Percentiles rank a stretch among this genome's conserved stretches.
These are phyloP conservation scores for Papiliotrema flavescens DNA, from an alignment of 1,284 basidiomycete genomes.

Conservation along the genomic window DNA sequence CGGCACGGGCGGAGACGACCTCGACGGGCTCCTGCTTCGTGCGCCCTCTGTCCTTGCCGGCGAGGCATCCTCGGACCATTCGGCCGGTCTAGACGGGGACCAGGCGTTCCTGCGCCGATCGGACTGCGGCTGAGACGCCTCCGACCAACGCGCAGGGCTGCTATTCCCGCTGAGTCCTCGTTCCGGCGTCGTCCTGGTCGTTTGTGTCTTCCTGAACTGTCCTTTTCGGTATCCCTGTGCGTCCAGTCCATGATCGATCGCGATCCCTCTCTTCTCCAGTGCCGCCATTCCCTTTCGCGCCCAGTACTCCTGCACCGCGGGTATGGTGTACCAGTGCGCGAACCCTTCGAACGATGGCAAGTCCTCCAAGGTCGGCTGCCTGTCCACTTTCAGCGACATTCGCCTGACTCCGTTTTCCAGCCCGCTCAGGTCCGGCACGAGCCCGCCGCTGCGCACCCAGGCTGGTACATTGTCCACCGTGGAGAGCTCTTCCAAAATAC, in stretches of 20 bases:
- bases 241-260: conserved; percentile 24
- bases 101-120: not conserved
- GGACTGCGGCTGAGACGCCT: too few relatives aligned
- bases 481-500: conserved; percentile 40
- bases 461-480: conserved; percentile 39
- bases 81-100: not conserved
- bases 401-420: not conserved
- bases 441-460: conserved; percentile 41
- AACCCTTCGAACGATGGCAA: conserved; percentile 33
- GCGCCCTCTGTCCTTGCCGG: not conserved
- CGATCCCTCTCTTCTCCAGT: conserved; percentile 30
- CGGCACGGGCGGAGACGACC: not conserved
- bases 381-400: not conserved
- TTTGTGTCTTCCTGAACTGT: not conserved
- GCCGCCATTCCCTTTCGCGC: conserved; percentile 26
- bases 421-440: conserved; percentile 10
- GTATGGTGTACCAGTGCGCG: conserved; percentile 32
- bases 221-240: not conserved
- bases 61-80: not conserved
- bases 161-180: too few relatives aligned
- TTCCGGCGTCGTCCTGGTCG: not conserved
- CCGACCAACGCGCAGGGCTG: too few relatives aligned
- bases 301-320: conserved; percentile 24
- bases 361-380: conserved; percentile 12
- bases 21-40: not conserved